These are phyloP conservation scores for Candolleomyces efflorescens DNA, from an alignment of 768 basidiomycete species.

Conservation along the genomic window DNA sequence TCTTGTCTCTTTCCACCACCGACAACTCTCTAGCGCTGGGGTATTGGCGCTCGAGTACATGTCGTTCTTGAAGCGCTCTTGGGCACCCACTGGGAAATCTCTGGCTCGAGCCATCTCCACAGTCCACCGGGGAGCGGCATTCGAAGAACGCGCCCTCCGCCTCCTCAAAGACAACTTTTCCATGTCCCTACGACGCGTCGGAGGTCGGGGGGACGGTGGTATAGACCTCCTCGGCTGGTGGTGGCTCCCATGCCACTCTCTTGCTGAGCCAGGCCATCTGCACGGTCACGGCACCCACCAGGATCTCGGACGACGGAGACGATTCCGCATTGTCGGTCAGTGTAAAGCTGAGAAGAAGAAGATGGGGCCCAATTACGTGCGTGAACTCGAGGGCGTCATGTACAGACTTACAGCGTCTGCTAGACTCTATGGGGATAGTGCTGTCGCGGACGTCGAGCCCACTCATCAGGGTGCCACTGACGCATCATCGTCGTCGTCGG, in stretches of 20 bases:
- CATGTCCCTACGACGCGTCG: constrained; percentile 77
- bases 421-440: background rate
- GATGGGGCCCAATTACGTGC: constrained; percentile 71
- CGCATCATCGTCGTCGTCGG: too few species aligned
- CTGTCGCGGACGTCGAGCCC: too few species aligned
- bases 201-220: constrained; percentile 88
- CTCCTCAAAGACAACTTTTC: constrained; percentile 63
- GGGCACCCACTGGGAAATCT: background rate
- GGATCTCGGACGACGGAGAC: constrained; percentile 27
- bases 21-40: too few species aligned
- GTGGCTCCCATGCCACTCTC: constrained; percentile 59
- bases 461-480: too few species aligned
- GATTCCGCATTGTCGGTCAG: constrained; percentile 77
- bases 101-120: constrained; percentile 32
- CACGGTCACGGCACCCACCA: background rate
- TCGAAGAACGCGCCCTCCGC: constrained; percentile 64
- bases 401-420: constrained; percentile 37
- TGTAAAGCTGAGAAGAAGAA: constrained; percentile 91
- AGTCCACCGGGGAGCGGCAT: constrained; percentile 66
- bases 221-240: constrained; percentile 91
- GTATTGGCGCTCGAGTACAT: too few species aligned
- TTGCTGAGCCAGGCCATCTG: background rate
- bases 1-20: too few species aligned
- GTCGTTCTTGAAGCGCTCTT: background rate
- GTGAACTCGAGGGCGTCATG: constrained; percentile 90